A percentile compares a stretch with the other conserved stretches of the same genome.
Conservation (phyloP, 1,284 basidiomycete genomes). For the Cryptococcus sp. region DNA sequence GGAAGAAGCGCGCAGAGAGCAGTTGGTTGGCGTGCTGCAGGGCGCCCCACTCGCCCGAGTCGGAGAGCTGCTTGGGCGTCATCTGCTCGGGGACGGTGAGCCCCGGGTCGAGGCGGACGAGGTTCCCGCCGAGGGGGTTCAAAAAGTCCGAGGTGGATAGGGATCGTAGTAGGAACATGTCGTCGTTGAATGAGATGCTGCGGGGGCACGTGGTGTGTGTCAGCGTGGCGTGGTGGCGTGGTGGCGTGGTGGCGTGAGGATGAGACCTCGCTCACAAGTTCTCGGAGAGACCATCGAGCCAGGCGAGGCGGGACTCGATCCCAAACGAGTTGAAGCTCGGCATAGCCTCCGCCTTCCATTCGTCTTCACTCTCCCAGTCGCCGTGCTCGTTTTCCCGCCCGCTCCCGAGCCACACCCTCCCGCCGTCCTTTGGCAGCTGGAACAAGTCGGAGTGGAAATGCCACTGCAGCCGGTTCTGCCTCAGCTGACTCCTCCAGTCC, state of each 20-base stretch:
- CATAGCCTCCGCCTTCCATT: constrained; percentile 30
- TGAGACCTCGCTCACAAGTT: constrained; percentile 44
- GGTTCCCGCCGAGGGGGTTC: constrained; percentile 35
- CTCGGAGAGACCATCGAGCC: constrained; percentile 33
- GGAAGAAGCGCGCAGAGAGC: constrained; percentile 33
- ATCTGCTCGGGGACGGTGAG: constrained; percentile 27
- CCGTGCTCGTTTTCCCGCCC: constrained; percentile 2
- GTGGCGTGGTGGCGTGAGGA: too few relatives aligned
- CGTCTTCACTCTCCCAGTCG: constrained; percentile 21
- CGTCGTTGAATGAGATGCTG: constrained; percentile 42
- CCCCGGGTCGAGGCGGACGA: constrained; percentile 33
- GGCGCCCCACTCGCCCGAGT: constrained; percentile 43
- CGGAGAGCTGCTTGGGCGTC: constrained; percentile 17
- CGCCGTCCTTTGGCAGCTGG: constrained; percentile 33
- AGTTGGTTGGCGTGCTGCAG: constrained; percentile 35
- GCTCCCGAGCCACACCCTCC: constrained; percentile 8
- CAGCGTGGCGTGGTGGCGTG: too few relatives aligned
- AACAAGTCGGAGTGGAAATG: constrained; percentile 43
- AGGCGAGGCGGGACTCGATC: constrained; percentile 37
- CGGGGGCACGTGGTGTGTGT: neutral
- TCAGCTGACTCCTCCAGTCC: constrained; percentile 23
- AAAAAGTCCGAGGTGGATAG: constrained; percentile 33
- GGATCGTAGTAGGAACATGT: constrained; percentile 40
- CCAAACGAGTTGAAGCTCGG: constrained; percentile 44
- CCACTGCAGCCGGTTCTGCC: constrained; percentile 26